These are phyloP conservation scores for Croton laevigatus DNA, from an alignment of 441 rosid genomes.

Conservation along the genomic window DNA sequence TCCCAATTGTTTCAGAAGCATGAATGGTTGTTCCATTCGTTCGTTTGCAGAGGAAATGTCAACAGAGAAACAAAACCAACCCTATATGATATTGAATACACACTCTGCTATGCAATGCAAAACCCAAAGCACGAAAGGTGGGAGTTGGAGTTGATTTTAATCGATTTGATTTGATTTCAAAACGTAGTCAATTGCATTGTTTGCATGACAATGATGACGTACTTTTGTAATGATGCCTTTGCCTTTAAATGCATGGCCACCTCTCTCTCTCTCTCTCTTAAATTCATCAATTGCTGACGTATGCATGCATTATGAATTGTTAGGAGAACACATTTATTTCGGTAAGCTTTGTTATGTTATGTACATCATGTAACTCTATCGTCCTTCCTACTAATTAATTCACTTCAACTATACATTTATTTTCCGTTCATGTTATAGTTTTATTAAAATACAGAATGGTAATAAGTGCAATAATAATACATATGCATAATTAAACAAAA, in stretches of 20 bases:
- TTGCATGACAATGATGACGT: constrained; percentile 75
- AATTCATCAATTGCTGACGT: constrained; percentile 12
- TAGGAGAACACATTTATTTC: neutral
- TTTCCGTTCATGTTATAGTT: too few relatives aligned
- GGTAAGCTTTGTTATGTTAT: too few relatives aligned
- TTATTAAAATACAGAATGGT: too few relatives aligned
- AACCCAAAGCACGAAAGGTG: constrained; percentile 23
- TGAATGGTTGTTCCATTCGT: constrained; percentile 33
- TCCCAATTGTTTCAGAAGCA: constrained; percentile 20
- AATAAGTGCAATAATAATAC: too few relatives aligned
- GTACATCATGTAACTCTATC: too few relatives aligned
- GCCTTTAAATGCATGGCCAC: constrained; percentile 38
- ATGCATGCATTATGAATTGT: constrained; percentile 3
- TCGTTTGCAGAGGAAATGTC: constrained; percentile 32
- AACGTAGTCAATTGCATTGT: constrained; percentile 30
- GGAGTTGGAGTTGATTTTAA: constrained; percentile 7
- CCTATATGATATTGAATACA: constrained; percentile 28
- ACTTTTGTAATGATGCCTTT: constrained; percentile 60
- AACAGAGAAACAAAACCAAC: constrained; percentile 10
- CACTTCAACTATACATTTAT: too few relatives aligned
- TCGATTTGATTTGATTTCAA: constrained; percentile 10
- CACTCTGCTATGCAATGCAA: constrained; percentile 10
- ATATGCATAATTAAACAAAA: too few relatives aligned
- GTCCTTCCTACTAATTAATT: too few relatives aligned
- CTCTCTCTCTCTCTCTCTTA: constrained; percentile 25